Base-by-base conservation (phyloP, 2,329 filamentous ascomycete species). In the Leptographium radiaticola region DNA sequence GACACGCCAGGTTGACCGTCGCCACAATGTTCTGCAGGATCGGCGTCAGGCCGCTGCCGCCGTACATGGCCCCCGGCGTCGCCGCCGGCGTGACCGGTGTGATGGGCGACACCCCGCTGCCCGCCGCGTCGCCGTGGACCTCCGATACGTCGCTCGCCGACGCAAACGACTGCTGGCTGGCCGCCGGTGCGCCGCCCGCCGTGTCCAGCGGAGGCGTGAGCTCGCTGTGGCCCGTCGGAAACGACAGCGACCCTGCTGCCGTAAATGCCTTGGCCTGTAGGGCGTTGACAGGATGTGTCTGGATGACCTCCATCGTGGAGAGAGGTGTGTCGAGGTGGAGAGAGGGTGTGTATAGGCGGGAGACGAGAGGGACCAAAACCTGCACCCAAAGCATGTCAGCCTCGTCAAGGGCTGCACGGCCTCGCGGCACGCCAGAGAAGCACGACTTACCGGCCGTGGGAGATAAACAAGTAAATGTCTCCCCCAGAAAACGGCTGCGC, bases 381-480 rank as follows among this genome's bases (percentile, higher is more conserved):
- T n/a, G 43, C 30, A 13, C 43, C 7, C 2, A 6, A 20, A 4
- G 20, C 10, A 25, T 16, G 43, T 45, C 30, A 45, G 43, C 25
- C 43, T 31, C 43, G 25, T 25, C 25, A 3, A 2, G 25, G 3
- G 25, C 25, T 5, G 25, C 25, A 25, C 4, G 9, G 7, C 20
- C 31, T 16, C 43, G 25, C 12, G 25, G 16, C 20, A 6, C 43
- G 25, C 11, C 12, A 7, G 30, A 42, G 40, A 42, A 18, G 18
- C n/a, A 25, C 6, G 20, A 55, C 76, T 70, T 82, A 84, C 80
- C 78, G 74, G 79, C 69, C 78, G 79, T 72, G 80, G 86, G 89
- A 95, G 89, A 95, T 87, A 75, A 89, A 95, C 89, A 95, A 95
- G 70, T 84, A 71, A 95, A 95, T 95, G 89, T 89, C 86, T 95